Evolutionary conservation across 768 basidiomycete genomes (phyloP), one percentile per base, ranked within the genome.

Genomic region (Lactifluus piperatus): DNA sequence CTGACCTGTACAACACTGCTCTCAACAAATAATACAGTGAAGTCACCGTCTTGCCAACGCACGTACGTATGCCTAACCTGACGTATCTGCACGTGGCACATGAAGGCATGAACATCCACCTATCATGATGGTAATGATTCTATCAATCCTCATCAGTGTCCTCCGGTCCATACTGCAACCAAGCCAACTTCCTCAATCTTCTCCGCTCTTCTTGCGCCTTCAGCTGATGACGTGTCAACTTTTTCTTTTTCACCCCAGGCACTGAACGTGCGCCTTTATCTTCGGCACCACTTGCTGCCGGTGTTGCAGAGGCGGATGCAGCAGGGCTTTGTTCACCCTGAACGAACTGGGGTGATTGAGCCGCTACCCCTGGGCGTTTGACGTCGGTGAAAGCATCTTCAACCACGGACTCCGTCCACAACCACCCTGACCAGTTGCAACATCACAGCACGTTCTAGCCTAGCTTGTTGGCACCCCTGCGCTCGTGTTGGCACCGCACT

Each of bases 191-290:
- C 67, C 91, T 79, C 68, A 84, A 68, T 68, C 85, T 78, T 69
- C 90, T 79, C 60, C 94, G 79, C 71, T 94, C 94, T 71, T 94
- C 93, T 71, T 82, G 85, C 5, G 81, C 91, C 73, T 97, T 97
- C 63, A 86, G 27, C 71, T 95, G 90, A 72, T 93, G 92, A 49
- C 90, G 81, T 18, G 90, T 91, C 70, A 78, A 39, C 76, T 93
- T 95, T 79, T 95, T 95, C 78, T 94, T 94, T 79, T 87, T 92
- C 74, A 77, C 85, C 52, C 76, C 68, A 39, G 75, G 68, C 41
- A 70, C 66, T 27, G 75, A 77, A 11, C 69, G 70, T 51, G 72
- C 70, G 56, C 68, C 73, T 53, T 71, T 72, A 54, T 83, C 85
- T 69, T 92, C 89, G 44, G 78, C 81, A n/a, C 88, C 91, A 68